A percentile compares a stretch with the other conserved stretches of the same genome.
Evolutionary conservation across 2,329 filamentous ascomycete genomes (phyloP).

Genomic region (Colletotrichum echinochloae): DNA sequence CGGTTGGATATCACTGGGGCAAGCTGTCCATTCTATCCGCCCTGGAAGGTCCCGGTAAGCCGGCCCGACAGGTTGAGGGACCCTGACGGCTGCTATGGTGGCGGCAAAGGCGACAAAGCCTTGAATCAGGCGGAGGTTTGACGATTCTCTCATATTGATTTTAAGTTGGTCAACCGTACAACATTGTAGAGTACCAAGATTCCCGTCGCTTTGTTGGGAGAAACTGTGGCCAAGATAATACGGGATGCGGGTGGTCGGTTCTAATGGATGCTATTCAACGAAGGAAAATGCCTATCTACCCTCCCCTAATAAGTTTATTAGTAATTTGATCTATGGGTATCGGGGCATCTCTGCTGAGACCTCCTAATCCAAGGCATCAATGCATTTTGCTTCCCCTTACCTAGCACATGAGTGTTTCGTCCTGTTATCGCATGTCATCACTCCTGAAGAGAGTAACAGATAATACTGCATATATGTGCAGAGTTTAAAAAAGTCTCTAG

Average conservation of each 20-base stretch:
- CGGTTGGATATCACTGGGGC: constrained; percentile 18
- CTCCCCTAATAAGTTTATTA: no score
- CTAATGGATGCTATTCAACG: background rate
- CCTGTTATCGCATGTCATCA: background rate
- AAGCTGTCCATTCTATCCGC: constrained; percentile 15
- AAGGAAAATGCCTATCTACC: no score
- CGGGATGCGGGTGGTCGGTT: background rate
- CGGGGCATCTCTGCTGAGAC: background rate
- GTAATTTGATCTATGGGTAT: no score
- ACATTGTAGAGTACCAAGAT: background rate
- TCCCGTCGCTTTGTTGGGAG: background rate
- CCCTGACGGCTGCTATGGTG: background rate
- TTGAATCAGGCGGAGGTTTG: background rate
- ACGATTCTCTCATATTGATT: background rate
- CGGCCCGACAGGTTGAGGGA: constrained; percentile 25
- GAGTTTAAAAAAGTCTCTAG: background rate
- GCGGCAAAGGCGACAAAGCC: background rate
- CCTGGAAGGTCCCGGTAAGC: background rate
- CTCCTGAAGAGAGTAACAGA: no score
- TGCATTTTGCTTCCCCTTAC: background rate
- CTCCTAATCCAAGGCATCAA: background rate
- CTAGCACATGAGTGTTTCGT: background rate
- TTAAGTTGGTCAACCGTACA: background rate
- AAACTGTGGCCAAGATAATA: no score
- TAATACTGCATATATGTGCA: background rate